Conservation (phyloP, 176 grass and related monocot species). For the Lolium rigidum region DNA sequence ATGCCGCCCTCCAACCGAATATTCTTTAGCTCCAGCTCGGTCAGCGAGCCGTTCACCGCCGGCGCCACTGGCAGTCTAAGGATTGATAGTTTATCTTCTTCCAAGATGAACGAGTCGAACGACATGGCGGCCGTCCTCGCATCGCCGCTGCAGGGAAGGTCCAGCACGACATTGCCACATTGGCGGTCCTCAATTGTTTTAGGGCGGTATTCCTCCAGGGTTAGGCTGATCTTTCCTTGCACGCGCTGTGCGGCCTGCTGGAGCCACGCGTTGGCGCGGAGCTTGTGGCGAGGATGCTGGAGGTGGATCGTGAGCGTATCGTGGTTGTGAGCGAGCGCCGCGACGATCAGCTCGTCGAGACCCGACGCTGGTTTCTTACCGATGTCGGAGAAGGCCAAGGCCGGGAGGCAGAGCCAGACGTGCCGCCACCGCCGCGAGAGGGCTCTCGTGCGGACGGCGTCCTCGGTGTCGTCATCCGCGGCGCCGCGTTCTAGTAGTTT, state of each 20-base stretch:
- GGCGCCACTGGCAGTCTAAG: background rate
- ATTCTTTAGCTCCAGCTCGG: background rate
- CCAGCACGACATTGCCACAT: background rate
- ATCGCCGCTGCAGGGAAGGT: background rate
- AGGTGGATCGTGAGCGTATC: background rate
- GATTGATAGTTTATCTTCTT: background rate
- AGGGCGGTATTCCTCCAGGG: background rate
- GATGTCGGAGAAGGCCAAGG: background rate
- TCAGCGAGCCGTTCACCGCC: background rate
- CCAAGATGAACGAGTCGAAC: background rate
- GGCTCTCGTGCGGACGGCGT: background rate
- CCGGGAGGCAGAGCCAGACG: background rate
- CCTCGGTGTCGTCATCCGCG: background rate
- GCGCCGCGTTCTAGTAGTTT: background rate
- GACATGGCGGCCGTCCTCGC: slow-evolving; percentile 5
- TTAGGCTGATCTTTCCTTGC: background rate
- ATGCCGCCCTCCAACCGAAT: background rate
- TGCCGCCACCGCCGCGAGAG: slow-evolving; percentile 8
- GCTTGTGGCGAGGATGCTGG: background rate
- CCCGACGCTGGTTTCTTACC: background rate
- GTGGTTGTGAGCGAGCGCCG: background rate
- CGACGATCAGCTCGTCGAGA: background rate
- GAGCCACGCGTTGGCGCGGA: background rate
- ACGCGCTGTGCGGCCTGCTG: background rate
- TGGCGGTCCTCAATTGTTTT: background rate